A percentile compares a stretch with the other conserved stretches of the same genome.
Evolutionary conservation across 1,284 basidiomycete species (phyloP).

Genomic region (Fomitopsis palustris): DNA sequence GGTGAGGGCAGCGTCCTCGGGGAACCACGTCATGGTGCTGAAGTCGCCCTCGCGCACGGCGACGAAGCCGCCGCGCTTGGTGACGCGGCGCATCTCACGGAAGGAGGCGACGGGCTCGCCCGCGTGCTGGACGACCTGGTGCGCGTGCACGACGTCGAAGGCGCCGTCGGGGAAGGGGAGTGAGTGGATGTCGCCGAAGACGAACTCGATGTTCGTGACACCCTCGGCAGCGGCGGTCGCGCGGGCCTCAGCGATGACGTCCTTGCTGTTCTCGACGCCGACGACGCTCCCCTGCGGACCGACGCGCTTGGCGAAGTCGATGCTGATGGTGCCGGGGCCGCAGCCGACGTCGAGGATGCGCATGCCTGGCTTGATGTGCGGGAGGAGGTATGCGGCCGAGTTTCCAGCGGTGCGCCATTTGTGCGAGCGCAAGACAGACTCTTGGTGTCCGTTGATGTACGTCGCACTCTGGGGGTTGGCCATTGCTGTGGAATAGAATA

Average conservation of each 20-base stretch:
- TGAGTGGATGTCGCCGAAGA: slow-evolving; percentile 28
- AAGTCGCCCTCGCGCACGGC: slow-evolving; percentile 37
- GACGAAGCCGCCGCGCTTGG: slow-evolving; percentile 39
- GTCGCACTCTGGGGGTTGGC: background rate
- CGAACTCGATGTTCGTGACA: slow-evolving; percentile 32
- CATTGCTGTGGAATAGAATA: no score
- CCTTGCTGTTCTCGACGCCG: slow-evolving; percentile 33
- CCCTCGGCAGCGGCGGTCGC: slow-evolving; percentile 25
- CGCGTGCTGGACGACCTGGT: slow-evolving; percentile 44
- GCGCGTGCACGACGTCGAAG: slow-evolving; percentile 44
- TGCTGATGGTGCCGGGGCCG: slow-evolving; percentile 43
- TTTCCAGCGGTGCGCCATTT: slow-evolving; percentile 39
- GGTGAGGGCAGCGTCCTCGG: slow-evolving; percentile 24
- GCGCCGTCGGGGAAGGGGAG: slow-evolving; percentile 33
- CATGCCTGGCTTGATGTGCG: slow-evolving; percentile 35
- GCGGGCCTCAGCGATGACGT: slow-evolving; percentile 30
- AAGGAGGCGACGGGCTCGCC: slow-evolving; percentile 35
- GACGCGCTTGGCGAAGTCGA: slow-evolving; percentile 35
- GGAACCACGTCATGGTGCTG: slow-evolving; percentile 29
- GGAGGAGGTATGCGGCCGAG: slow-evolving; percentile 39
- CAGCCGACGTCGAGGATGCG: slow-evolving; percentile 44
- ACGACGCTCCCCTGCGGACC: slow-evolving; percentile 39
- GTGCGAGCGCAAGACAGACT: slow-evolving; percentile 39
- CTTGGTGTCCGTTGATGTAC: slow-evolving; percentile 12
- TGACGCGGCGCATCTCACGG: slow-evolving; percentile 41